Conservation (phyloP, 2,329 filamentous ascomycete species). For the Chaetomiaceae sp. region DNA sequence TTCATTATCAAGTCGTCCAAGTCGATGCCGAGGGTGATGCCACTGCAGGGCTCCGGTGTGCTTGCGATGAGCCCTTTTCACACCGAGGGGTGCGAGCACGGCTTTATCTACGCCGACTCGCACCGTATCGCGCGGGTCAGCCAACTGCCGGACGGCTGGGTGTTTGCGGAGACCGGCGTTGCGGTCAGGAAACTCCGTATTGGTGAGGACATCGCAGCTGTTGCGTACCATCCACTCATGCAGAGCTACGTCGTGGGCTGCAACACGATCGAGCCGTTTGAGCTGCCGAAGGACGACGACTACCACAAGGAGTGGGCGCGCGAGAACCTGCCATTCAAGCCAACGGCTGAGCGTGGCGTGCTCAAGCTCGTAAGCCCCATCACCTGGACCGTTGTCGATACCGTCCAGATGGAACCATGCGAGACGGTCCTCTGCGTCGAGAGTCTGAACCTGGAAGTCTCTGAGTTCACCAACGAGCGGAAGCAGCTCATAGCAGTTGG, state of each 20-base stretch:
- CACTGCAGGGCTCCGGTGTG: constrained; percentile 61
- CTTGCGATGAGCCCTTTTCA: constrained; percentile 70
- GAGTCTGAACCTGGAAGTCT: constrained; percentile 79
- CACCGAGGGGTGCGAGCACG: constrained; percentile 68
- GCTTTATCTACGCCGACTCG: constrained; percentile 75
- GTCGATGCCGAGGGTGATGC: constrained; percentile 67
- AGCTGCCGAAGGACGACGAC: constrained; percentile 80
- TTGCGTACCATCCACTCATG: constrained; percentile 71
- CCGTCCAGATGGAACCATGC: constrained; percentile 62
- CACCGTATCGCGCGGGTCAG: constrained; percentile 68
- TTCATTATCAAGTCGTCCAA: constrained; percentile 80
- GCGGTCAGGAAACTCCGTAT: constrained; percentile 66
- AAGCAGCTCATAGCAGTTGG: constrained; percentile 78
- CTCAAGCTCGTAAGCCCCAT: constrained; percentile 73
- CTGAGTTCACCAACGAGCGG: constrained; percentile 82
- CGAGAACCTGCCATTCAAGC: constrained; percentile 60
- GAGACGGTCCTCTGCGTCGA: constrained; percentile 79
- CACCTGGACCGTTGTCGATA: constrained; percentile 74
- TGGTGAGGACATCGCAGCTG: constrained; percentile 60
- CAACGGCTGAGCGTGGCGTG: constrained; percentile 63
- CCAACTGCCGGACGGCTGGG: constrained; percentile 59
- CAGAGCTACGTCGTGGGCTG: constrained; percentile 73
- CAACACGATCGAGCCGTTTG: constrained; percentile 62
- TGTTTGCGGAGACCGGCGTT: constrained; percentile 70
- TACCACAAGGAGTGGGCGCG: constrained; percentile 73